Conservation (phyloP, 2,329 filamentous ascomycete genomes). For the Sphaerostilbella broomeana region DNA sequence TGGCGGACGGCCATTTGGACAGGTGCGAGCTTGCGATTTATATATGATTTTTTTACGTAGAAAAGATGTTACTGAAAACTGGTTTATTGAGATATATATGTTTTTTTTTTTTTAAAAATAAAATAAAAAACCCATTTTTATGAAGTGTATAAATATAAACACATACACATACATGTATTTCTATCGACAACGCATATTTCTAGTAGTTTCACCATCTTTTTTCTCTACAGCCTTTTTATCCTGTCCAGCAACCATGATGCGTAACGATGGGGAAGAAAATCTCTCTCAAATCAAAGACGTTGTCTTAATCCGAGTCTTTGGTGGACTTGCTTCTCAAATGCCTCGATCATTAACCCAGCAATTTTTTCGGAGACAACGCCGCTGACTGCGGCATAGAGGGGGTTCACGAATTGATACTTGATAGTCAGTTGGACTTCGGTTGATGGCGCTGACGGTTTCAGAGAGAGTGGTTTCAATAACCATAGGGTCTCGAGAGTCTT, state of each 20-base stretch:
- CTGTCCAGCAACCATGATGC: no score
- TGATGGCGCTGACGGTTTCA: slow-evolving; percentile 19
- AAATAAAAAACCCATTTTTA: no score
- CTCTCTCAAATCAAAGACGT: slow-evolving; percentile 9
- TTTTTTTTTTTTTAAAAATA: no score
- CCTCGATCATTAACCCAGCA: slow-evolving; percentile 82
- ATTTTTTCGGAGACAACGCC: slow-evolving; percentile 76
- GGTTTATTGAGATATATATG: no score
- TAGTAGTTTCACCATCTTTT: no score
- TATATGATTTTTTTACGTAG: no score
- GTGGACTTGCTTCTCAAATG: slow-evolving; percentile 77
- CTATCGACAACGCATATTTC: no score
- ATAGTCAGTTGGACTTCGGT: slow-evolving; percentile 73
- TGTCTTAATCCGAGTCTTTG: slow-evolving; percentile 27
- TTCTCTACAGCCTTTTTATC: no score
- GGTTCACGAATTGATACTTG: slow-evolving; percentile 79
- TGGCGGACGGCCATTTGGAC: slow-evolving; percentile 18
- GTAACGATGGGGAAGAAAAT: no score
- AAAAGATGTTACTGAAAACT: no score
- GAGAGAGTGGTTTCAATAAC: slow-evolving; percentile 48
- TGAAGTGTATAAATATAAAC: background rate
- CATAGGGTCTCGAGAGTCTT: slow-evolving; percentile 63
- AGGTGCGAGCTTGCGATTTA: slow-evolving; percentile 11
- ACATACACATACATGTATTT: background rate
- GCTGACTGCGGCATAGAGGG: slow-evolving; percentile 79